These are phyloP conservation scores for Penicillium sp. DNA, from an alignment of 2,329 filamentous ascomycete genomes.

Conservation along the genomic window DNA sequence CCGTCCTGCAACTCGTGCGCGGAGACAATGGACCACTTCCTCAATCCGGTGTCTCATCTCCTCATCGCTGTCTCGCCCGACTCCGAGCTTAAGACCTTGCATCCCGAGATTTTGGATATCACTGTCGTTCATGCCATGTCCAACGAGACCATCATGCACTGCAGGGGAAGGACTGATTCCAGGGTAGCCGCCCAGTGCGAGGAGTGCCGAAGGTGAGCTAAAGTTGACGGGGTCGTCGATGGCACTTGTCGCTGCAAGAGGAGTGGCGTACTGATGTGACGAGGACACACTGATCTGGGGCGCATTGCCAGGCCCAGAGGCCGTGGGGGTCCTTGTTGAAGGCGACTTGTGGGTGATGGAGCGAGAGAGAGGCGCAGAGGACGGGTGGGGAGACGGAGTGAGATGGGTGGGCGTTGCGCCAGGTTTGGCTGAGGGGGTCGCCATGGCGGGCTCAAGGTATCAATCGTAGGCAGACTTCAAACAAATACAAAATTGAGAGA, in stretches of 20 bases:
- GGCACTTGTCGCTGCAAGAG: slow-evolving; percentile 37
- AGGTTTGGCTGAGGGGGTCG: slow-evolving; percentile 46
- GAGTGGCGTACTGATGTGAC: slow-evolving; percentile 45
- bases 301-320: slow-evolving; percentile 35
- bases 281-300: slow-evolving; percentile 35
- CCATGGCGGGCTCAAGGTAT: slow-evolving; percentile 33
- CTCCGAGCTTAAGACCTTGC: slow-evolving; percentile 37
- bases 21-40: slow-evolving; percentile 42
- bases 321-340: slow-evolving; percentile 45
- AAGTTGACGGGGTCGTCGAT: slow-evolving; percentile 45
- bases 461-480: no score
- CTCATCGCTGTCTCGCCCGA: slow-evolving; percentile 40
- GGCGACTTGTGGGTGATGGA: slow-evolving; percentile 47
- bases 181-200: slow-evolving; percentile 44
- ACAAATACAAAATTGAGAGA: not conserved
- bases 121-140: slow-evolving; percentile 37
- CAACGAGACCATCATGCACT: slow-evolving; percentile 37
- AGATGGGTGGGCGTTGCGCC: slow-evolving; percentile 45
- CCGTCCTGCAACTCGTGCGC: slow-evolving; percentile 41
- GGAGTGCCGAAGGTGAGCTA: slow-evolving; percentile 46
- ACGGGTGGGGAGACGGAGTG: slow-evolving; percentile 45
- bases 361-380: slow-evolving; percentile 39
- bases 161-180: slow-evolving; percentile 43
- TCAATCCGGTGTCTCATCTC: slow-evolving; percentile 43
- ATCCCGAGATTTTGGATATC: slow-evolving; percentile 43